A percentile compares a stretch with the other conserved stretches of the same genome.
phyloP scores from a whole-genome alignment of 2,329 filamentous ascomycete species.

The Colletotrichum spinosum region DNA sequence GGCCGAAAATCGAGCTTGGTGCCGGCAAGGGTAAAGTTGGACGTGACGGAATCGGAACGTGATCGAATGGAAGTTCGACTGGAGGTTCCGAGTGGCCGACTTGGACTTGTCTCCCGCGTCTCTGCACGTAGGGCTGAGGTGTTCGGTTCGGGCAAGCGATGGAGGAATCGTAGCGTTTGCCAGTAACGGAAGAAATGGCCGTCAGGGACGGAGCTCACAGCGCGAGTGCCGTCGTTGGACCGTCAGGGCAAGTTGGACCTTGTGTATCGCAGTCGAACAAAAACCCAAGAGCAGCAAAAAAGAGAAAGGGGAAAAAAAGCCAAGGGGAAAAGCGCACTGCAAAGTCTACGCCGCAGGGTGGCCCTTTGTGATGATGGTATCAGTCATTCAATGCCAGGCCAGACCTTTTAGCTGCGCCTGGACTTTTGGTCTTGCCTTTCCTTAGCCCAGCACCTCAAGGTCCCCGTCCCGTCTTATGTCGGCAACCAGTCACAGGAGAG shows the following conservation, averaged over 20 bases:
- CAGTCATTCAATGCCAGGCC: slow-evolving; percentile 25
- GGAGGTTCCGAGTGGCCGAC: slow-evolving; percentile 7
- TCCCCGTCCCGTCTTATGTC: not conserved
- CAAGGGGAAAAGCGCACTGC: slow-evolving; percentile 19
- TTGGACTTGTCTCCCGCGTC: slow-evolving; percentile 3
- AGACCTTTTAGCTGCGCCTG: too few relatives aligned
- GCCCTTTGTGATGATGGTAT: slow-evolving; percentile 37
- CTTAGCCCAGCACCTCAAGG: slow-evolving; percentile 24
- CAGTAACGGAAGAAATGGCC: slow-evolving; percentile 10
- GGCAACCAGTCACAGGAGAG: slow-evolving; percentile 9
- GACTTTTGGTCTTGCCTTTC: slow-evolving; percentile 12
- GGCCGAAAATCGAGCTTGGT: not conserved
- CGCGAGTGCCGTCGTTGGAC: slow-evolving; percentile 19
- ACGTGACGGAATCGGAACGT: slow-evolving; percentile 1
- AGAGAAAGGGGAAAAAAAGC: not conserved
- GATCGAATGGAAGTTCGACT: slow-evolving; percentile 3
- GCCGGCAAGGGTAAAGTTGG: slow-evolving; percentile 5
- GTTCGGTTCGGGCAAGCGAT: slow-evolving; percentile 12
- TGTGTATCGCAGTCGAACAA: slow-evolving; percentile 27
- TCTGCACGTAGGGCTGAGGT: slow-evolving; percentile 2
- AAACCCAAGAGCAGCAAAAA: slow-evolving; percentile 9
- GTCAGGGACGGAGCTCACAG: slow-evolving; percentile 26
- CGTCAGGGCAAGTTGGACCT: slow-evolving; percentile 18
- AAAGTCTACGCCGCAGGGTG: slow-evolving; percentile 36
- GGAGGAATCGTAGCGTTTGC: slow-evolving; percentile 10